These are phyloP conservation scores for Colletotrichum sp. DNA, from an alignment of 2,329 filamentous ascomycete genomes.

Conservation along the genomic window DNA sequence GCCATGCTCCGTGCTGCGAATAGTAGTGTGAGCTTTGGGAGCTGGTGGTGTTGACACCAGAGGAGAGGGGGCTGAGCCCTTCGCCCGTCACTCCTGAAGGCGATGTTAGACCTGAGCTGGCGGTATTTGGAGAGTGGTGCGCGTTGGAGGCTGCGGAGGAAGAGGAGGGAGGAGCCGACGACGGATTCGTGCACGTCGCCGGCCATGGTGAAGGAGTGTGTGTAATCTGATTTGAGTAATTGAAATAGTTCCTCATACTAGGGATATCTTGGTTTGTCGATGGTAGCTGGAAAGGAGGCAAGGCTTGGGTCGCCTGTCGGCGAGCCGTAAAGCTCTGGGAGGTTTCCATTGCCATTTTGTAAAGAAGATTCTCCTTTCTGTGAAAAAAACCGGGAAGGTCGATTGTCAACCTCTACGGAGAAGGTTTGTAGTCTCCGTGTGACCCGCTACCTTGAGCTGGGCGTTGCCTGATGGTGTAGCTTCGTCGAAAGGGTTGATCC, in stretches of 20 bases:
- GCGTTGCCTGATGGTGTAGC: neutral
- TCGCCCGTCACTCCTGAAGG: slow-evolving; percentile 59
- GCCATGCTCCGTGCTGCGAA: slow-evolving; percentile 60
- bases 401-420: slow-evolving; percentile 2
- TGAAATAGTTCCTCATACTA: slow-evolving; percentile 40
- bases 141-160: slow-evolving; percentile 59
- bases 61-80: slow-evolving; percentile 65
- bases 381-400: neutral
- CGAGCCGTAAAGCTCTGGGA: slow-evolving; percentile 72
- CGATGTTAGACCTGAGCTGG: slow-evolving; percentile 59
- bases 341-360: slow-evolving; percentile 19
- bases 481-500: neutral
- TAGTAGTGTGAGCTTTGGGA: slow-evolving; percentile 56
- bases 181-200: slow-evolving; percentile 3
- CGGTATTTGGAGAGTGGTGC: slow-evolving; percentile 37
- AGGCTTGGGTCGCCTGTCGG: slow-evolving; percentile 70
- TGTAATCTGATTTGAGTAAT: slow-evolving; percentile 3
- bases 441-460: neutral
- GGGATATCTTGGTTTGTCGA: slow-evolving; percentile 57
- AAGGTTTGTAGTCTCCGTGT: neutral
- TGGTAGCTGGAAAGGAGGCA: slow-evolving; percentile 73
- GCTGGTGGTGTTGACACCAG: slow-evolving; percentile 65
- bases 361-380: neutral
- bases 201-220: slow-evolving; percentile 5
- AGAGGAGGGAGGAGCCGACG: slow-evolving; percentile 27